A percentile compares a stretch with the other conserved stretches of the same genome.
phyloP scores from a whole-genome alignment of 495 filamentous ascomycete genomes.

The Aspergillus campestris region DNA sequence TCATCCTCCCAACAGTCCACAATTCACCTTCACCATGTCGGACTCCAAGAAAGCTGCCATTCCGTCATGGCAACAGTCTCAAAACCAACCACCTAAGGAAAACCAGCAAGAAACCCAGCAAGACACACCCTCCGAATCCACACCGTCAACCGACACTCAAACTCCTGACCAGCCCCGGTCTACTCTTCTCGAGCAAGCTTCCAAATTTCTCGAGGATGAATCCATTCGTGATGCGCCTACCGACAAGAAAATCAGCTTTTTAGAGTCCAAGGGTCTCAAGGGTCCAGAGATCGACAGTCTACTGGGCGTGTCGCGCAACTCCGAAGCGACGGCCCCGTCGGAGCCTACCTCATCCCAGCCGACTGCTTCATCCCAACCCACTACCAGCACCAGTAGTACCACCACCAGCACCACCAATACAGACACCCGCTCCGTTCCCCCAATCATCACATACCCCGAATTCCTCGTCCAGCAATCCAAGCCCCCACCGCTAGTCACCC shows the following conservation, averaged over 20 bases:
- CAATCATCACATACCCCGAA: conserved; percentile 97
- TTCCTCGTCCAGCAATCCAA: conserved; percentile 62
- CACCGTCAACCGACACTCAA: conserved; percentile 1
- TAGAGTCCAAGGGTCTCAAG: conserved; percentile 70
- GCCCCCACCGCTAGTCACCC: conserved; percentile 71
- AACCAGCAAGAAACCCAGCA: no score
- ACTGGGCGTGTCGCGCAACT: conserved; percentile 42
- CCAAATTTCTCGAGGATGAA: conserved; percentile 72
- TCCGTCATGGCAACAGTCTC: no score
- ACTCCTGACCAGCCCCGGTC: conserved; percentile 28
- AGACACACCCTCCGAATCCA: not conserved
- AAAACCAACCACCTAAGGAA: no score
- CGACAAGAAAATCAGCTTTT: conserved; percentile 68
- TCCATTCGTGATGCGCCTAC: conserved; percentile 59
- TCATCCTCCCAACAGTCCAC: no score
- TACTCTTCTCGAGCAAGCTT: conserved; percentile 58
- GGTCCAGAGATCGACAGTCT: conserved; percentile 60
- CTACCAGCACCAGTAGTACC: conserved; percentile 8
- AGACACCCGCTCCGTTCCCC: conserved; percentile 49
- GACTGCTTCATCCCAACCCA: conserved; percentile 9
- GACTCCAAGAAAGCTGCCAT: no score
- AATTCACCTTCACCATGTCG: no score
- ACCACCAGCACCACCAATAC: conserved; percentile 8
- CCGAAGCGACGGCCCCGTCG: conserved; percentile 16
- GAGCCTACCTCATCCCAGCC: conserved; percentile 10